These are phyloP conservation scores for Hanseniaspora hatyaiensis DNA, from an alignment of 805 yeast genomes.

Conservation along the genomic window DNA sequence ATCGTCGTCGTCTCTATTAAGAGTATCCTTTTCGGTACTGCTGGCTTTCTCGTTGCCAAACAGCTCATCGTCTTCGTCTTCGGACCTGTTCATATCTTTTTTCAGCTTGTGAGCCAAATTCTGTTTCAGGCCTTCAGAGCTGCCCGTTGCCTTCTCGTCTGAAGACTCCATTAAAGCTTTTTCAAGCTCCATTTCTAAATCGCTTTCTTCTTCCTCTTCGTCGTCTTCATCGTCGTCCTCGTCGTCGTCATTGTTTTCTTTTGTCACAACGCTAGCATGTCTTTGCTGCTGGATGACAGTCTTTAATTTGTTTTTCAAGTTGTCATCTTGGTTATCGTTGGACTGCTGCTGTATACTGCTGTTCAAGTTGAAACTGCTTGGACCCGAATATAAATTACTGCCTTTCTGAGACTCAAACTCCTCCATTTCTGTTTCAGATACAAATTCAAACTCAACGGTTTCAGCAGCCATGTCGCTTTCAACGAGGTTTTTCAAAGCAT, in stretches of 20 bases:
- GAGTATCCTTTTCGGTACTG: no score
- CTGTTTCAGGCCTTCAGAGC: no score
- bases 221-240: constrained; percentile 22
- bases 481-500: constrained; percentile 63
- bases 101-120: constrained; percentile 25
- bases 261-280: no score
- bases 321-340: no score
- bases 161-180: constrained; percentile 28
- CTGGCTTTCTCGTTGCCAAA: no score
- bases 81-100: constrained; percentile 27
- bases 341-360: no score
- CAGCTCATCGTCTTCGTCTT: constrained; percentile 28
- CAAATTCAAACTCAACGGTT: constrained; percentile 61
- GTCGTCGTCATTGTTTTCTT: constrained; percentile 24
- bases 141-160: constrained; percentile 22
- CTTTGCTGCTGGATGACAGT: constrained; percentile 16
- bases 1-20: constrained; percentile 30
- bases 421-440: constrained; percentile 40
- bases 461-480: constrained; percentile 74
- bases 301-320: constrained; percentile 23
- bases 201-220: constrained; percentile 21
- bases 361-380: no score
- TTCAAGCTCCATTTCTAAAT: constrained; percentile 21
- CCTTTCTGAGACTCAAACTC: no score
- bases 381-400: no score